Conservation (phyloP, 2,329 filamentous ascomycete species). For the Phyllosticta paracitricarpa region DNA sequence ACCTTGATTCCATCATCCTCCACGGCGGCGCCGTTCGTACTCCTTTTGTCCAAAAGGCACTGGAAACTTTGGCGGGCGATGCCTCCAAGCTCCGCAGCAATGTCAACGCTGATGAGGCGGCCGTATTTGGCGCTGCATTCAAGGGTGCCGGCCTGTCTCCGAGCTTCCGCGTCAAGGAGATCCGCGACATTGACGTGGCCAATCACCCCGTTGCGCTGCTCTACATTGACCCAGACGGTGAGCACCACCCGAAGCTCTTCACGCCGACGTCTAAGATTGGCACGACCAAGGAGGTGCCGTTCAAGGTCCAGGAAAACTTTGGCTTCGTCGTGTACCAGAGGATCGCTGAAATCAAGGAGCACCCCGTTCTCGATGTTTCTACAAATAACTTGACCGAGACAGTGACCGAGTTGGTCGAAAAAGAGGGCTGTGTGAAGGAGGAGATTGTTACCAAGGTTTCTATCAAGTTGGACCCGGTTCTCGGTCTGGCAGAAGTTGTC, state of each 20-base stretch:
- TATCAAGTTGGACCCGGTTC: constrained; percentile 59
- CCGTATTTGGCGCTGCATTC: constrained; percentile 92
- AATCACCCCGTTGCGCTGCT: constrained; percentile 65
- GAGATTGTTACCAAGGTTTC: constrained; percentile 74
- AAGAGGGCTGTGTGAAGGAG: constrained; percentile 63
- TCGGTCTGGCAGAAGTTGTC: constrained; percentile 70
- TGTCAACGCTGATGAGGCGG: constrained; percentile 94
- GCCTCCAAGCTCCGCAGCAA: constrained; percentile 78
- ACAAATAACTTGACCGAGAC: constrained; percentile 82
- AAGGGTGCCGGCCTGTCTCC: constrained; percentile 85
- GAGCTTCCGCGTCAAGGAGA: constrained; percentile 96
- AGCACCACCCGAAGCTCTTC: constrained; percentile 74
- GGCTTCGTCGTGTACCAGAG: constrained; percentile 70
- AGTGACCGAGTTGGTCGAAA: constrained; percentile 66
- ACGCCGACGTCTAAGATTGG: constrained; percentile 66
- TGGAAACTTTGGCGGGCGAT: constrained; percentile 65
- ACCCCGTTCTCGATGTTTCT: constrained; percentile 54
- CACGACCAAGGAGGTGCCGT: constrained; percentile 70
- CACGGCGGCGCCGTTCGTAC: constrained; percentile 86
- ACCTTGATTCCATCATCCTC: constrained; percentile 84
- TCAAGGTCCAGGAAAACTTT: constrained; percentile 77
- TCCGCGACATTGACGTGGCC: constrained; percentile 68
- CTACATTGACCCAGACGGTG: constrained; percentile 58
- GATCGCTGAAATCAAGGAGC: constrained; percentile 43
- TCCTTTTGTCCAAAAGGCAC: constrained; percentile 83